Conservation (phyloP, 1,139 yeast species). For the Geotrichum reessii region DNA sequence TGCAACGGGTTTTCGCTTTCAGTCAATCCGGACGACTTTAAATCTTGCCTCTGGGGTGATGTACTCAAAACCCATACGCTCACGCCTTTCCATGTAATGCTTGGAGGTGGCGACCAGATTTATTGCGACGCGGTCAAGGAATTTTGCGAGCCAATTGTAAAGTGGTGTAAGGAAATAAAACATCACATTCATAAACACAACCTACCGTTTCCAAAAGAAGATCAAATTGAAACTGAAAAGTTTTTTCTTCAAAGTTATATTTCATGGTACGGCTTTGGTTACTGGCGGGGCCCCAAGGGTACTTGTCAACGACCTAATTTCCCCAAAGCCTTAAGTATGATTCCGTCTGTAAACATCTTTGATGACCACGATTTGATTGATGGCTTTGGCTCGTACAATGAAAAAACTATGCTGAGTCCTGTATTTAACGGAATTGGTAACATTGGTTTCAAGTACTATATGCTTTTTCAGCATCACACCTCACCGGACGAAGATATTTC, state of each 20-base stretch:
- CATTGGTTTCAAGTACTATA: slow-evolving; percentile 75
- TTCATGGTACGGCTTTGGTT: slow-evolving; percentile 86
- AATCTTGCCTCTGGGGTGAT: slow-evolving; percentile 80
- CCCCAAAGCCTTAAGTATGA: slow-evolving; percentile 71
- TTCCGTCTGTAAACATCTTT: slow-evolving; percentile 77
- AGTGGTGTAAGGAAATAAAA: slow-evolving; percentile 55
- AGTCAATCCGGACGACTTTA: slow-evolving; percentile 59
- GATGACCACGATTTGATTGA: slow-evolving; percentile 91
- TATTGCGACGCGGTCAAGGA: slow-evolving; percentile 76
- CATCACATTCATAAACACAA: slow-evolving; percentile 44
- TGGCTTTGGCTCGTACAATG: slow-evolving; percentile 86
- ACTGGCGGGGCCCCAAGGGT: slow-evolving; percentile 67
- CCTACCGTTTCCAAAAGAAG: slow-evolving; percentile 43
- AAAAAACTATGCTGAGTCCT: slow-evolving; percentile 63
- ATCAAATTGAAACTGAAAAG: slow-evolving; percentile 50
- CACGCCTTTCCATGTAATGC: slow-evolving; percentile 81
- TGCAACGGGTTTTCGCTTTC: slow-evolving; percentile 89
- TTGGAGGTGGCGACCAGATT: slow-evolving; percentile 96
- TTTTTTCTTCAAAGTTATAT: slow-evolving; percentile 71
- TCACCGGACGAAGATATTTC: slow-evolving; percentile 27
- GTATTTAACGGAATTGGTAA: slow-evolving; percentile 68
- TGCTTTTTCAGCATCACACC: slow-evolving; percentile 72
- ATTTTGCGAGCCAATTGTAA: slow-evolving; percentile 43
- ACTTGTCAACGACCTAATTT: slow-evolving; percentile 59
- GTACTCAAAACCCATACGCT: slow-evolving; percentile 60